A percentile compares a stretch with the other conserved stretches of the same genome.
Evolutionary conservation across 2,329 filamentous ascomycete species (phyloP).

Genomic region (Zymoseptoria crescenta): DNA sequence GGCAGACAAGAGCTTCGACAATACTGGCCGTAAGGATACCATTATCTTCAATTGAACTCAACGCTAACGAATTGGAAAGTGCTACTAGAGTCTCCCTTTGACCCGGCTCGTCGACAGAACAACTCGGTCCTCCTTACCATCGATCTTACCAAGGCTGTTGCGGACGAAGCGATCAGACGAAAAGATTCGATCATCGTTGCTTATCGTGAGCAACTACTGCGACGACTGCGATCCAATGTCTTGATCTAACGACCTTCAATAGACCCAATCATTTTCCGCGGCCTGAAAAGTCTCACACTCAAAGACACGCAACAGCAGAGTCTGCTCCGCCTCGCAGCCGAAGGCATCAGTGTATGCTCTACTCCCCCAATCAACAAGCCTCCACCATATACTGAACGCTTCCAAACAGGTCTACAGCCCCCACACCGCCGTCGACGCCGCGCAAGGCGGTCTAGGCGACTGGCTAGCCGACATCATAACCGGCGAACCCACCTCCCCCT

Average conservation of each 20-base stretch:
- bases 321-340: constrained; percentile 70
- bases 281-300: constrained; percentile 79
- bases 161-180: constrained; percentile 75
- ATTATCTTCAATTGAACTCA: background rate
- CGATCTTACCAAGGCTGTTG: constrained; percentile 82
- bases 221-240: background rate
- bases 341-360: constrained; percentile 64
- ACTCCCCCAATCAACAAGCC: too few species aligned
- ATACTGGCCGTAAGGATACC: constrained; percentile 60
- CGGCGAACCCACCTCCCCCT: constrained; percentile 37
- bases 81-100: constrained; percentile 61
- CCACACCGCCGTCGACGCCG: constrained; percentile 89
- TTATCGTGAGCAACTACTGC: constrained; percentile 59
- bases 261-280: constrained; percentile 96
- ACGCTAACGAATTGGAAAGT: constrained; percentile 37
- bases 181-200: constrained; percentile 73
- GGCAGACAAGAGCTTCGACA: constrained; percentile 88
- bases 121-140: constrained; percentile 75
- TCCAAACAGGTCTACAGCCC: constrained; percentile 68
- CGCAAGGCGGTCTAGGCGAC: constrained; percentile 75
- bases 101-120: constrained; percentile 47
- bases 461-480: constrained; percentile 87
- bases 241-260: constrained; percentile 25
- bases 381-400: constrained; percentile 1
- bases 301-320: constrained; percentile 79